Evolutionary conservation across 345 rosid genomes (phyloP).

Genomic region (Eucalyptus marginata): DNA sequence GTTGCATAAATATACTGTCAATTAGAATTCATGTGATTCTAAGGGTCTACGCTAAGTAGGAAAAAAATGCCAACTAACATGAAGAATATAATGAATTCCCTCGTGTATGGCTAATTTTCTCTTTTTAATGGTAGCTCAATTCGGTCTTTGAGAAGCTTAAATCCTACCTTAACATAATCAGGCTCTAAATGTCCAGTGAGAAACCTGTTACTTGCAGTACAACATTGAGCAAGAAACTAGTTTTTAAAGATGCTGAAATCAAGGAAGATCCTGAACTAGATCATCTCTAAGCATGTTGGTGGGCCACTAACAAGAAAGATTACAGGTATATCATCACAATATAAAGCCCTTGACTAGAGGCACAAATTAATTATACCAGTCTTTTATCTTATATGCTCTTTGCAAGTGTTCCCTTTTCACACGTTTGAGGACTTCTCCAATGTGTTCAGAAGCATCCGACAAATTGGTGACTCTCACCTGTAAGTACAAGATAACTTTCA

Average conservation of each 20-base stretch:
- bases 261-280: background rate
- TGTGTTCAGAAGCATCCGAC: constrained; percentile 82
- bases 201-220: background rate
- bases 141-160: background rate
- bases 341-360: background rate
- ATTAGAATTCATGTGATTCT: background rate
- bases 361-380: constrained; percentile 31
- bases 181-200: background rate
- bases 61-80: background rate
- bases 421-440: constrained; percentile 81
- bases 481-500: background rate
- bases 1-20: background rate
- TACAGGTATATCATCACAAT: background rate
- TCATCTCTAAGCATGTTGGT: background rate
- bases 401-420: constrained; percentile 79
- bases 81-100: background rate
- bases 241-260: background rate
- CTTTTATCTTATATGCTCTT: constrained; percentile 81
- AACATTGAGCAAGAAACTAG: background rate
- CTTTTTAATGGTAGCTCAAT: background rate
- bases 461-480: constrained; percentile 88
- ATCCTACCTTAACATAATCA: background rate
- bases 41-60: background rate
- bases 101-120: background rate
- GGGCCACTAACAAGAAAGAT: background rate